These are phyloP conservation scores for Nakazawaea ernobii DNA, from an alignment of 805 yeast species.

Conservation along the genomic window DNA sequence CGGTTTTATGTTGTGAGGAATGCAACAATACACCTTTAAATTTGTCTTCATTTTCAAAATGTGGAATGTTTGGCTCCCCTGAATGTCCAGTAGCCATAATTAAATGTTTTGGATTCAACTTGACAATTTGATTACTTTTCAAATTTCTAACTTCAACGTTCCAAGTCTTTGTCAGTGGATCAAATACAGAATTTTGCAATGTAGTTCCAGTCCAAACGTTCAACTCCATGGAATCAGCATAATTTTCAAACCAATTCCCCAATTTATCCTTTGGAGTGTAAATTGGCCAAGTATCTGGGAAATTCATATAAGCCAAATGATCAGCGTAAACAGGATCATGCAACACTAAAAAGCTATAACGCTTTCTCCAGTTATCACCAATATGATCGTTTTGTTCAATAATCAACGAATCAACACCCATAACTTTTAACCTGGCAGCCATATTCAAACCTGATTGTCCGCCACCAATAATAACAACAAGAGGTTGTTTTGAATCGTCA, in stretches of 20 bases:
- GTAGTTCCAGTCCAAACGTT: constrained; percentile 28
- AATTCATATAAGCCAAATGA: constrained; percentile 33
- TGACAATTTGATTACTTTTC: constrained; percentile 19
- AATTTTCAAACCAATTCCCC: constrained; percentile 37
- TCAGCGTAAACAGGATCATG: constrained; percentile 42
- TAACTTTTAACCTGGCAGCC: constrained; percentile 35
- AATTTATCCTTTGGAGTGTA: constrained; percentile 39
- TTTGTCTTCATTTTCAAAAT: constrained; percentile 29
- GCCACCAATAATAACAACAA: constrained; percentile 41
- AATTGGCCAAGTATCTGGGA: constrained; percentile 36
- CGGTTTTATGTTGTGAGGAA: constrained; percentile 36
- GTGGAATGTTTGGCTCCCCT: constrained; percentile 39
- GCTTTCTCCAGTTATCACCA: constrained; percentile 43
- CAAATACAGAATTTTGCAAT: constrained; percentile 26
- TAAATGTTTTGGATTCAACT: constrained; percentile 29
- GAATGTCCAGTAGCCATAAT: constrained; percentile 42
- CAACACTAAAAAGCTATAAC: constrained; percentile 37
- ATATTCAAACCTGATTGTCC: constrained; percentile 40
- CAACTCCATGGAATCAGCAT: constrained; percentile 35
- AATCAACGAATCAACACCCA: constrained; percentile 35
- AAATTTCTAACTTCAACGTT: constrained; percentile 25
- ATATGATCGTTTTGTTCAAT: constrained; percentile 30
- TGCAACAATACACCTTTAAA: constrained; percentile 35
- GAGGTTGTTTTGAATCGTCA: constrained; percentile 30
- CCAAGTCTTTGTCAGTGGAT: constrained; percentile 26